Evolutionary conservation across 768 basidiomycete species (phyloP).

Genomic region (Galerina marginata): DNA sequence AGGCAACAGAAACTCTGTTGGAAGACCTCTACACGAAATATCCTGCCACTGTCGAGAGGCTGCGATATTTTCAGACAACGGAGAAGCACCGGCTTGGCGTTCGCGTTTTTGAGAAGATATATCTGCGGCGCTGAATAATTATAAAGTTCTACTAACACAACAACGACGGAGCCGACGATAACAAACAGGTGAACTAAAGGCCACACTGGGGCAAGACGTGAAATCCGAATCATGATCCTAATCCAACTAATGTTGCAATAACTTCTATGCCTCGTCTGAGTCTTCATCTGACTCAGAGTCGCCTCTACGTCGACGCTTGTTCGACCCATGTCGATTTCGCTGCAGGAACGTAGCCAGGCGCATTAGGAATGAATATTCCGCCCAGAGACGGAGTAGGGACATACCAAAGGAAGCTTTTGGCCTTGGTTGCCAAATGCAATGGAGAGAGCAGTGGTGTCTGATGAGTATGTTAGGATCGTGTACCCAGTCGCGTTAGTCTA

Average conservation of each 20-base stretch:
- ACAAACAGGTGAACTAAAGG: constrained; percentile 11
- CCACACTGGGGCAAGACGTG: constrained; percentile 2
- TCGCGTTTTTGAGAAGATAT: constrained; percentile 33
- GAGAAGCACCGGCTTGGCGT: constrained; percentile 34
- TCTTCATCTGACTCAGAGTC: constrained; percentile 74
- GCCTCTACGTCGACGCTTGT: constrained; percentile 66
- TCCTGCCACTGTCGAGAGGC: constrained; percentile 47
- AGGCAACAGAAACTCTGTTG: constrained; percentile 38
- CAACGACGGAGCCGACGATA: constrained; percentile 15
- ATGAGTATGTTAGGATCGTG: constrained; percentile 1
- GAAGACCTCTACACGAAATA: constrained; percentile 52
- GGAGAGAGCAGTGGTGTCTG: constrained; percentile 88
- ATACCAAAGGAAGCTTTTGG: constrained; percentile 85
- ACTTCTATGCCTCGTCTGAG: constrained; percentile 49
- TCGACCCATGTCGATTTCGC: constrained; percentile 84
- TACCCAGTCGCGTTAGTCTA: constrained; percentile 17
- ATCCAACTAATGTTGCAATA: not conserved
- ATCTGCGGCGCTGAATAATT: constrained; percentile 30
- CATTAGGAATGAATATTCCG: constrained; percentile 20
- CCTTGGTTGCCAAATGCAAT: constrained; percentile 91
- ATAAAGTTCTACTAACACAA: constrained; percentile 14
- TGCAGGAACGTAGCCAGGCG: constrained; percentile 31
- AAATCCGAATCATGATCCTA: constrained; percentile 2
- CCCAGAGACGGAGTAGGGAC: constrained; percentile 32
- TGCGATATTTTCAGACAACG: constrained; percentile 37